Percentiles rank a stretch among this genome's conserved stretches.
Conservation (phyloP, 1,284 basidiomycete genomes). For the Mycosarcoma maydis region DNA sequence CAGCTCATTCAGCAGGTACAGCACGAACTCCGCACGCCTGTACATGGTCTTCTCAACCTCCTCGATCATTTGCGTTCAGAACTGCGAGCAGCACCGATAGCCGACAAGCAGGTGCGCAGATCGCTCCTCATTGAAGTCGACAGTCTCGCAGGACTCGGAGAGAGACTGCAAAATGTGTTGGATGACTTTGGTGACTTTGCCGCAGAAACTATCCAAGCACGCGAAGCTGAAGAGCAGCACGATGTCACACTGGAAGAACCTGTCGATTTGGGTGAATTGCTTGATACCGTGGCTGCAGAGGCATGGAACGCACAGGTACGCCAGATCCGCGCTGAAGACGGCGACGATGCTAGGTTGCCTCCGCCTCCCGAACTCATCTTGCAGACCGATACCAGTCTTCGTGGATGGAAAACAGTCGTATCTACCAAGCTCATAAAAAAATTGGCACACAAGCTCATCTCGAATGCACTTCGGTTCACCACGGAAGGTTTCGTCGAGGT, state of each 20-base stretch:
- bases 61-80: conserved; percentile 29
- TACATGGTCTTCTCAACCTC: conserved; percentile 43
- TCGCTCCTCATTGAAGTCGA: conserved; percentile 32
- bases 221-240: conserved; percentile 26
- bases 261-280: conserved; percentile 40
- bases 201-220: conserved; percentile 33
- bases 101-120: conserved; percentile 4
- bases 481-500: conserved; percentile 49
- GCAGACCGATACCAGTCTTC: conserved; percentile 42
- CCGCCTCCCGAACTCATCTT: conserved; percentile 54
- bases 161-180: conserved; percentile 35
- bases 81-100: conserved; percentile 7
- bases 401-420: conserved; percentile 45
- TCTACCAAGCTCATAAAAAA: conserved; percentile 24
- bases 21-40: conserved; percentile 53
- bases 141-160: conserved; percentile 33
- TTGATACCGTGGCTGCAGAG: conserved; percentile 38
- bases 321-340: conserved; percentile 43
- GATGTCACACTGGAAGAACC: conserved; percentile 28
- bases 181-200: conserved; percentile 48
- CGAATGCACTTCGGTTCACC: conserved; percentile 52
- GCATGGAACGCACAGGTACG: conserved; percentile 44
- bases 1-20: conserved; percentile 52
- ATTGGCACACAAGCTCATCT: conserved; percentile 49
- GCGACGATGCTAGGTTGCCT: conserved; percentile 47